Conservation (phyloP, 2,329 filamentous ascomycete species). For the Parastagonospora avenae region DNA sequence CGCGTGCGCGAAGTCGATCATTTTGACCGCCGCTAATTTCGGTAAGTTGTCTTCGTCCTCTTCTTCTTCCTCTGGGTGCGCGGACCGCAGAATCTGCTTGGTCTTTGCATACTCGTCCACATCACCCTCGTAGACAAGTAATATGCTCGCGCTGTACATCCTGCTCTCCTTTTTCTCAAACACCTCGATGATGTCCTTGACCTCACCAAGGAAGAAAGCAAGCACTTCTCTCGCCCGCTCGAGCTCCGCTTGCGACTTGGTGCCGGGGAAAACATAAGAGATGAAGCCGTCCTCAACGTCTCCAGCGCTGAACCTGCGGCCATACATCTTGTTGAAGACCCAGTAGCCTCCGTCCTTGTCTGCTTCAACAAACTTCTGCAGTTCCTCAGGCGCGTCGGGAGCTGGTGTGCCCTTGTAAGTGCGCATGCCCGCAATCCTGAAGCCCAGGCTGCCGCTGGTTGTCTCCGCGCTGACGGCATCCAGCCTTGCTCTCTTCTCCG, state of each 20-base stretch:
- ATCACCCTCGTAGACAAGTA: conserved; percentile 71
- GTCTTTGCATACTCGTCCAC: conserved; percentile 57
- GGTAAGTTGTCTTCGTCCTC: conserved; percentile 57
- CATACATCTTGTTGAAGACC: conserved; percentile 70
- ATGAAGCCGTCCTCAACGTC: conserved; percentile 64
- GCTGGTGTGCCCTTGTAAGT: conserved; percentile 53
- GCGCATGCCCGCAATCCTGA: conserved; percentile 70
- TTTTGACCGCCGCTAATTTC: conserved; percentile 76
- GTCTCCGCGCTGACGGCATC: conserved; percentile 65
- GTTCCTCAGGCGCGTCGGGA: conserved; percentile 25
- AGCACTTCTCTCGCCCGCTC: conserved; percentile 55
- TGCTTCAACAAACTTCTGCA: conserved; percentile 41
- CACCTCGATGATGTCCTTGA: conserved; percentile 60
- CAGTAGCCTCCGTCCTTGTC: conserved; percentile 60
- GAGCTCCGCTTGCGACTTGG: conserved; percentile 27
- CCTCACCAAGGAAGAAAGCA: conserved; percentile 48
- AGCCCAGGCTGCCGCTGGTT: conserved; percentile 65
- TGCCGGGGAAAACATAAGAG: conserved; percentile 58
- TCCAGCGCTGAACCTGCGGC: conserved; percentile 60
- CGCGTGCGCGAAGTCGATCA: conserved; percentile 98
- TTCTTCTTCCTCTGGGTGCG: conserved; percentile 42
- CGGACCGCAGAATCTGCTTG: conserved; percentile 33
- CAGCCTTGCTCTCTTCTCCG: conserved; percentile 62
- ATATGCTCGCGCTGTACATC: conserved; percentile 70
- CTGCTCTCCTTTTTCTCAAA: conserved; percentile 67